Base-by-base conservation (phyloP, 148 eudicot species). In the Cornus kousa region DNA sequence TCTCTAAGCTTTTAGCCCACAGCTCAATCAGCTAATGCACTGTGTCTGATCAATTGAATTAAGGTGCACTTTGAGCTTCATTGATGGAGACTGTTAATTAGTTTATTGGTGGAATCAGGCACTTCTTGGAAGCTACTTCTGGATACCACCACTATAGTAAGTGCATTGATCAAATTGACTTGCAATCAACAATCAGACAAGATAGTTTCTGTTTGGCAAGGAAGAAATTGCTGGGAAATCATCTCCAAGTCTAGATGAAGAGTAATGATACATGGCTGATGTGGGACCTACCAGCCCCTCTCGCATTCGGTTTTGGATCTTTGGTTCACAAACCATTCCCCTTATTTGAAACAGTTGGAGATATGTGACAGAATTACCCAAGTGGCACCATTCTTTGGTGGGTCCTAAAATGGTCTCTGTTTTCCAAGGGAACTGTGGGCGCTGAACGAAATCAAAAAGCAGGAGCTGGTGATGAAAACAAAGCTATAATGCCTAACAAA, bases 401-500 rank as follows among this genome's bases (percentile, higher is more conserved):
- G 46, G 67, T 74, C 57, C 43, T 2, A 74, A 74, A 32, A 16
- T 67, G 13, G 19, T 2, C 10, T 8, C n/a, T 57, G 68, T 16
- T 53, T 12, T 22, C 76, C 48, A 35, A 55, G 28, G 9, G 28
- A 57, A 55, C 67, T 9, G 69, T 28, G 32, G 68, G 32, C 37
- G 50, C 53, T 70, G 53, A 64, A 64, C 65, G 70, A 64, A 40
- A 39, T 40, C 35, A 23, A 11, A 72, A 43, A 9, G 40, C 14
- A 73, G 77, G 72, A 22, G 6, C 32, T 33, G 77, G 55, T 66
- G 72, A 67, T 66, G 77, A 79, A 73, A 79, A 33, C 81, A 46
- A 79, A 31, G 66, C 72, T 72, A 11, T 19, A 64, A 33, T 43
- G 68, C 48, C 48, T 43, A 43, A 43, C 48, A 43, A 43, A 43